Evolutionary conservation across 1,139 yeast species (phyloP).

Genomic region (Nematodospora anomalae): DNA sequence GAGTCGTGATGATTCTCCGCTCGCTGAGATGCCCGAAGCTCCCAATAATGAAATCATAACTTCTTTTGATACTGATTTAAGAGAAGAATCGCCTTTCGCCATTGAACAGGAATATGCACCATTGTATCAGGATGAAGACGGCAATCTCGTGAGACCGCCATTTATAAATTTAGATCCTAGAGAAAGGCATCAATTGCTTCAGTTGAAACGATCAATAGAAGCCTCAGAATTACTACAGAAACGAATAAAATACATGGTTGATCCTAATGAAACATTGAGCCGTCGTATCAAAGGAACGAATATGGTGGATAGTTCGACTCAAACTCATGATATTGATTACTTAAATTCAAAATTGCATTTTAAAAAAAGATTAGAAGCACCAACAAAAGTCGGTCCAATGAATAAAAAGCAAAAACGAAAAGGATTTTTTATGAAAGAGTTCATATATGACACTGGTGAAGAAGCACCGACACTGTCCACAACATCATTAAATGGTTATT

Average conservation of each 20-base stretch:
- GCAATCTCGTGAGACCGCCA: constrained; percentile 47
- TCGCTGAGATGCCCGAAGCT: constrained; percentile 3
- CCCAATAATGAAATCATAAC: constrained; percentile 4
- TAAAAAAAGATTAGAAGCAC: constrained; percentile 8
- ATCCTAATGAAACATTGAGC: constrained; percentile 40
- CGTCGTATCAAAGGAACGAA: constrained; percentile 14
- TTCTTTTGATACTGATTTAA: background rate
- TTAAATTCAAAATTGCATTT: constrained; percentile 23
- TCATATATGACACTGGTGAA: constrained; percentile 32
- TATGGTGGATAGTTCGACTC: constrained; percentile 44
- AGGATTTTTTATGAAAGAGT: constrained; percentile 37
- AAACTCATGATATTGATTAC: constrained; percentile 37
- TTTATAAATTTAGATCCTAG: constrained; percentile 46
- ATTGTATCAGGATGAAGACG: constrained; percentile 36
- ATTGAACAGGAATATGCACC: constrained; percentile 35
- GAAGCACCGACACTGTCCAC: constrained; percentile 8
- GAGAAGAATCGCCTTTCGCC: background rate
- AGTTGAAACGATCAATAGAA: constrained; percentile 40
- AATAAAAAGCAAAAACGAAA: constrained; percentile 17
- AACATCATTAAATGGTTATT: constrained; percentile 29
- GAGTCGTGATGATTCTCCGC: constrained; percentile 13
- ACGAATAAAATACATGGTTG: constrained; percentile 39
- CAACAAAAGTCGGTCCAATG: constrained; percentile 9
- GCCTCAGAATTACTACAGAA: constrained; percentile 34
- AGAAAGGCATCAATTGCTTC: constrained; percentile 44